Percentiles rank a stretch among this genome's conserved stretches.
These are phyloP conservation scores for Coprinellus aureogranulatus DNA, from an alignment of 768 basidiomycete genomes.

Conservation along the genomic window DNA sequence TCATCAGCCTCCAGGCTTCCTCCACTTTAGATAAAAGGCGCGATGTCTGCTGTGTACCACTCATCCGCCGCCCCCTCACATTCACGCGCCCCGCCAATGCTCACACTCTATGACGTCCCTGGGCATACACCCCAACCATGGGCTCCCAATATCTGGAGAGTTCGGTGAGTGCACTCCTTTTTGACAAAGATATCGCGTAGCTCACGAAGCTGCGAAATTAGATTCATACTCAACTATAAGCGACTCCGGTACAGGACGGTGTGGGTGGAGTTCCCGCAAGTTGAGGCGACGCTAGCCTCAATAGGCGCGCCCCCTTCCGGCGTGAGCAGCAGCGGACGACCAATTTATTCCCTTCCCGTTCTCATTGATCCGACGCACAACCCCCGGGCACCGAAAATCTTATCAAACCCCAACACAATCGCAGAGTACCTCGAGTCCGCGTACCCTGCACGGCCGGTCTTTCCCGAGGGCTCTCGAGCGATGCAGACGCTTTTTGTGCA, in stretches of 20 bases:
- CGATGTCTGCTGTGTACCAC: constrained; percentile 16
- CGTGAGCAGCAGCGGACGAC: constrained; percentile 51
- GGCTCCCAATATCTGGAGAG: constrained; percentile 75
- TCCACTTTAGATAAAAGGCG: neutral
- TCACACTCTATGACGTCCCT: constrained; percentile 67
- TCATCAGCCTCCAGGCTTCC: too few relatives aligned
- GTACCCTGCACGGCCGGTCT: constrained; percentile 68
- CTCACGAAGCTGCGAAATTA: neutral
- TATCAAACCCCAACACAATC: constrained; percentile 61
- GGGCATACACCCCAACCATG: constrained; percentile 64
- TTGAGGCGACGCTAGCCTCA: constrained; percentile 56
- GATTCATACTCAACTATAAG: constrained; percentile 77
- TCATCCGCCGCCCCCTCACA: constrained; percentile 10
- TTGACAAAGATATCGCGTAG: neutral
- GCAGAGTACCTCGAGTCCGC: constrained; percentile 69
- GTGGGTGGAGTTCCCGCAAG: constrained; percentile 70
- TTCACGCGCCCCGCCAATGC: constrained; percentile 36
- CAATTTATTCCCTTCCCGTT: constrained; percentile 68
- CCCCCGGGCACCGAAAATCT: constrained; percentile 43
- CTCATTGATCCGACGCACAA: constrained; percentile 56
- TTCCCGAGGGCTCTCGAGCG: constrained; percentile 68
- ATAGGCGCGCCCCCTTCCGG: constrained; percentile 61
- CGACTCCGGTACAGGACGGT: constrained; percentile 65
- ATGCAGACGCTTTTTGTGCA: constrained; percentile 69
- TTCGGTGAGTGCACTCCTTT: constrained; percentile 43